Percentiles rank a stretch among this genome's conserved stretches.
Conservation (phyloP, 768 basidiomycete species). For the Jaapia argillacea region DNA sequence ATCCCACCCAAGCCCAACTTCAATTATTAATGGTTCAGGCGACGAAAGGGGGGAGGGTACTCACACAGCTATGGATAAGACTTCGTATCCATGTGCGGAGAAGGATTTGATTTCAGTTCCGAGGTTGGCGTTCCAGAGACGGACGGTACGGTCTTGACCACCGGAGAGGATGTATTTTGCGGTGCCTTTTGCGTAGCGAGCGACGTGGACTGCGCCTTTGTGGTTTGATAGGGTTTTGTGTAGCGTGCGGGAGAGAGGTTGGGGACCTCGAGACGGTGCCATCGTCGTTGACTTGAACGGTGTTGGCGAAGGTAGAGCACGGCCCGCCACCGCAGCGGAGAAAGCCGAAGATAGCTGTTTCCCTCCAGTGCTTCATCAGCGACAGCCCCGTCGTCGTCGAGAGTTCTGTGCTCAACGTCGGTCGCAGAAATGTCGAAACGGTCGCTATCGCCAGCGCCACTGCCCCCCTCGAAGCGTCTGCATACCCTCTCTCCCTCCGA, state of each 20-base stretch:
- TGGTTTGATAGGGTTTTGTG: conserved; percentile 57
- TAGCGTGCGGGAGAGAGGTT: conserved; percentile 45
- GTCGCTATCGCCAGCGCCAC: conserved; percentile 19
- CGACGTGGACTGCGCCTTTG: conserved; percentile 83
- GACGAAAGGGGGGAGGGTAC: conserved; percentile 18
- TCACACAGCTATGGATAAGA: conserved; percentile 83
- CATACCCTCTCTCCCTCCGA: conserved; percentile 18
- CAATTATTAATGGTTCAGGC: conserved; percentile 1
- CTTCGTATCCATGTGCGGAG: conserved; percentile 90
- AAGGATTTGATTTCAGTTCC: conserved; percentile 91
- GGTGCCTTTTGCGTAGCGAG: conserved; percentile 81
- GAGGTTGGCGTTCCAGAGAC: conserved; percentile 81
- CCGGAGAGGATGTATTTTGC: conserved; percentile 91
- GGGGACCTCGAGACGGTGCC: conserved; percentile 27
- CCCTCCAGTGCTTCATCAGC: no score
- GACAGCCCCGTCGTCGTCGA: no score
- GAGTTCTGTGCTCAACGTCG: no score
- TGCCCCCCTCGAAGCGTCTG: conserved; percentile 52
- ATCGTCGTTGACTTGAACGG: conserved; percentile 6
- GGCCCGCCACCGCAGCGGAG: no score
- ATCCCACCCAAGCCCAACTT: conserved; percentile 1
- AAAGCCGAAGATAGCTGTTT: no score
- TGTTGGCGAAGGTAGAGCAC: neutral
- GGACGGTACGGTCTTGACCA: conserved; percentile 81
- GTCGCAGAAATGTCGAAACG: conserved; percentile 17